Conservation (phyloP, 176 grass and related monocot genomes). For the Aegilops sharonensis region DNA sequence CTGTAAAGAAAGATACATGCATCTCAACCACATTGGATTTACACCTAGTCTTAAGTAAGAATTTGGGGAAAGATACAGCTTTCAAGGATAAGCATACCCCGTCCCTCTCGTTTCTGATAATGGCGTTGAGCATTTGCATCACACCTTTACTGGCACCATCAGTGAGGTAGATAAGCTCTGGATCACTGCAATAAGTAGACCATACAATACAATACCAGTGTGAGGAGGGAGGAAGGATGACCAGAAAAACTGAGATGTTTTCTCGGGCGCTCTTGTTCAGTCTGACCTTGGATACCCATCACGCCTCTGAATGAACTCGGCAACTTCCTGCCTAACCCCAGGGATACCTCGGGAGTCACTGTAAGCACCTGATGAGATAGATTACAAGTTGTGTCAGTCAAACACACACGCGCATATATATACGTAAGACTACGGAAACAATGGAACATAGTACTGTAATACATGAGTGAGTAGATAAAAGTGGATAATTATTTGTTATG, state of each 20-base stretch:
- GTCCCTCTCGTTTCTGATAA: conserved; percentile 86
- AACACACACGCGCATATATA: not conserved
- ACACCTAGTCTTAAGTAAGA: not conserved
- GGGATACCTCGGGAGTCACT: conserved; percentile 97
- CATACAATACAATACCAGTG: not conserved
- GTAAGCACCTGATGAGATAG: conserved; percentile 75
- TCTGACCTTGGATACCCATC: conserved; percentile 92
- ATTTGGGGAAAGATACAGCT: not conserved
- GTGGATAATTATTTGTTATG: not conserved
- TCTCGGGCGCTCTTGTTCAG: not conserved
- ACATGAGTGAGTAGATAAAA: not conserved
- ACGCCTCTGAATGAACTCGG: conserved; percentile 89
- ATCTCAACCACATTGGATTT: not conserved
- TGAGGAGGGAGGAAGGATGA: conserved; percentile 2
- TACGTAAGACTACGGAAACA: not conserved
- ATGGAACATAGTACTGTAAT: not conserved
- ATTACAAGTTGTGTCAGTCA: conserved; percentile 10
- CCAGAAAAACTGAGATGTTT: not conserved
- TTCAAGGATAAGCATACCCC: conserved; percentile 55
- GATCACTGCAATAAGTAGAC: conserved; percentile 60
- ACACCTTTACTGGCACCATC: conserved; percentile 98
- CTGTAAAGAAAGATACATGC: conserved; percentile 38
- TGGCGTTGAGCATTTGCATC: conserved; percentile 82
- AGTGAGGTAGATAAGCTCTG: conserved; percentile 91
- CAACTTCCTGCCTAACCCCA: conserved; percentile 94